These are phyloP conservation scores for Ophiocordyceps australis DNA, from an alignment of 2,329 filamentous ascomycete genomes.

Conservation along the genomic window DNA sequence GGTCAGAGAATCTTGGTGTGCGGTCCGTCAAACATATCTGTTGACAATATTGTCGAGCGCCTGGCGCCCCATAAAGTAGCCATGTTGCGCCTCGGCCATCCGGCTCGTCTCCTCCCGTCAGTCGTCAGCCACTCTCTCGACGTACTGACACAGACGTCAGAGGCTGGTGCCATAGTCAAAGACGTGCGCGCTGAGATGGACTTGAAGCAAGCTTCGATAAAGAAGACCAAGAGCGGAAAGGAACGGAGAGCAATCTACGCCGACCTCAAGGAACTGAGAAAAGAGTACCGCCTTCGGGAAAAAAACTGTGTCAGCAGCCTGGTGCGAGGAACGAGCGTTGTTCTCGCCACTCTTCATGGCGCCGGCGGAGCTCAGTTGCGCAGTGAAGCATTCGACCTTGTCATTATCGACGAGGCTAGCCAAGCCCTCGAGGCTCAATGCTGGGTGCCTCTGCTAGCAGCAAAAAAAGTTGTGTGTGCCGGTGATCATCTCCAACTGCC, in stretches of 20 bases:
- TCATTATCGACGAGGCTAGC: constrained; percentile 90
- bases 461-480: constrained; percentile 73
- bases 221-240: constrained; percentile 65
- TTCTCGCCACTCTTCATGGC: constrained; percentile 83
- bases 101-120: constrained; percentile 72
- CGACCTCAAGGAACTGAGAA: constrained; percentile 69
- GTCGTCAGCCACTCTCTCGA: constrained; percentile 84
- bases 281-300: constrained; percentile 78
- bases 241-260: constrained; percentile 70
- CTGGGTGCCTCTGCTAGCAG: constrained; percentile 76
- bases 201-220: constrained; percentile 70
- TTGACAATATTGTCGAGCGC: constrained; percentile 95
- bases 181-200: constrained; percentile 91
- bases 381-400: constrained; percentile 71
- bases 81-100: constrained; percentile 81
- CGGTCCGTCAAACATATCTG: constrained; percentile 88
- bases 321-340: constrained; percentile 63
- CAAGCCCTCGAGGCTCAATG: constrained; percentile 93
- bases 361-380: constrained; percentile 72
- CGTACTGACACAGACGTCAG: constrained; percentile 75
- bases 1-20: constrained; percentile 73
- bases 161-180: constrained; percentile 73
- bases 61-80: constrained; percentile 70
- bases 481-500: constrained; percentile 90
- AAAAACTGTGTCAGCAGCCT: constrained; percentile 61